Evolutionary conservation across 768 basidiomycete genomes (phyloP).

Genomic region (Crucibulum laeve): DNA sequence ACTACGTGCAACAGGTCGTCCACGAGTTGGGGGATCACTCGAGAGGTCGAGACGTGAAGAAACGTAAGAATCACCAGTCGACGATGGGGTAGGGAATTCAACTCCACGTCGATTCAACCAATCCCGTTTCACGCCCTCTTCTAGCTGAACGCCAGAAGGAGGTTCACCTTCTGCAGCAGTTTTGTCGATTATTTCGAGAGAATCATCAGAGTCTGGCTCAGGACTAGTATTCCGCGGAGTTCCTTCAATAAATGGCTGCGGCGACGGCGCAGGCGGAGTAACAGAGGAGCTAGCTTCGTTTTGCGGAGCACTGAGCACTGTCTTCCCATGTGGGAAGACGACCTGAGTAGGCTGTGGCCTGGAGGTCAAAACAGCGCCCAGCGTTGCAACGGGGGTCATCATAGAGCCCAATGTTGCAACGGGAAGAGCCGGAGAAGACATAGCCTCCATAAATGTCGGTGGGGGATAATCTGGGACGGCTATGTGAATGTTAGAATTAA

Average conservation of each 20-base stretch:
- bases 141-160: conserved; percentile 32
- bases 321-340: too few species aligned
- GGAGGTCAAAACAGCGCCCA: background rate
- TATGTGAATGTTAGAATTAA: conserved; percentile 15
- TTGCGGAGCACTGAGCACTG: too few species aligned
- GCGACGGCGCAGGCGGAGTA: conserved; percentile 5
- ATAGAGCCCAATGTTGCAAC: conserved; percentile 30
- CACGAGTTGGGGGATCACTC: conserved; percentile 9
- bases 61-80: conserved; percentile 6
- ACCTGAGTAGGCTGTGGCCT: background rate
- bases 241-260: conserved; percentile 7
- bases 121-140: conserved; percentile 33
- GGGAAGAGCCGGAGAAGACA: conserved; percentile 38
- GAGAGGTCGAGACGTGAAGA: background rate
- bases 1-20: conserved; percentile 21
- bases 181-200: conserved; percentile 50
- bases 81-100: conserved; percentile 23
- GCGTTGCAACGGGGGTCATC: background rate
- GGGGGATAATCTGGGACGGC: conserved; percentile 65
- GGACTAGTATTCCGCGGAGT: conserved; percentile 13
- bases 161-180: conserved; percentile 39
- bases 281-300: too few species aligned
- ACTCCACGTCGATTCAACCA: conserved; percentile 25
- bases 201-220: conserved; percentile 44
- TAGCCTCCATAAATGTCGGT: conserved; percentile 72